Evolutionary conservation across 2,329 filamentous ascomycete species (phyloP).

Genomic region (Venturia pyrina): DNA sequence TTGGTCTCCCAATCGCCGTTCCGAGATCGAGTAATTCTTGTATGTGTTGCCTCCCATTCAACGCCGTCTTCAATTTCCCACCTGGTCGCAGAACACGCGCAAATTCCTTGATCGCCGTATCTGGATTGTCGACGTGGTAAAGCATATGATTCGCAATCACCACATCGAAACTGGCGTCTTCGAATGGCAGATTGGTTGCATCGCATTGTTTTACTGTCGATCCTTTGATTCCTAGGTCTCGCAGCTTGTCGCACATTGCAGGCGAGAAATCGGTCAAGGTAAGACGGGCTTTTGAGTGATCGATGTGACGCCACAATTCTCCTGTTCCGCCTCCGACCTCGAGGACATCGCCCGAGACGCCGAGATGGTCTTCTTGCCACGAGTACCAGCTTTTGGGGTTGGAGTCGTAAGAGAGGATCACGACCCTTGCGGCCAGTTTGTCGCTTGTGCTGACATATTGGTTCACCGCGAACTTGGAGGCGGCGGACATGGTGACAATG

Average conservation of each 20-base stretch:
- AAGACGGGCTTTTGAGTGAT: slow-evolving; percentile 8
- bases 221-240: slow-evolving; percentile 7
- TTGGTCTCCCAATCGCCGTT: not conserved
- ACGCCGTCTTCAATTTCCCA: slow-evolving; percentile 12
- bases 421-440: slow-evolving; percentile 14
- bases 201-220: slow-evolving; percentile 13
- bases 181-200: slow-evolving; percentile 14
- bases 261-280: slow-evolving; percentile 16
- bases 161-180: slow-evolving; percentile 13
- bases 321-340: slow-evolving; percentile 17
- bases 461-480: slow-evolving; percentile 13
- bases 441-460: slow-evolving; percentile 15
- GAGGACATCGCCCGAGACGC: slow-evolving; percentile 13
- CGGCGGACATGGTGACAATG: slow-evolving; percentile 9
- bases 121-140: slow-evolving; percentile 15
- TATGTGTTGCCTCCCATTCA: slow-evolving; percentile 15
- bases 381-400: slow-evolving; percentile 14
- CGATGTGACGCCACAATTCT: slow-evolving; percentile 15
- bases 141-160: slow-evolving; percentile 17
- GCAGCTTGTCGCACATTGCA: slow-evolving; percentile 15
- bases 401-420: slow-evolving; percentile 15
- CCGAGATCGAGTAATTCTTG: not conserved
- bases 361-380: slow-evolving; percentile 13
- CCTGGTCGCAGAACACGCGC: slow-evolving; percentile 14
- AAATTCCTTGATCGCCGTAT: slow-evolving; percentile 14